These are phyloP conservation scores for Neurospora sublineolata DNA, from an alignment of 495 filamentous ascomycete species.

Conservation along the genomic window DNA sequence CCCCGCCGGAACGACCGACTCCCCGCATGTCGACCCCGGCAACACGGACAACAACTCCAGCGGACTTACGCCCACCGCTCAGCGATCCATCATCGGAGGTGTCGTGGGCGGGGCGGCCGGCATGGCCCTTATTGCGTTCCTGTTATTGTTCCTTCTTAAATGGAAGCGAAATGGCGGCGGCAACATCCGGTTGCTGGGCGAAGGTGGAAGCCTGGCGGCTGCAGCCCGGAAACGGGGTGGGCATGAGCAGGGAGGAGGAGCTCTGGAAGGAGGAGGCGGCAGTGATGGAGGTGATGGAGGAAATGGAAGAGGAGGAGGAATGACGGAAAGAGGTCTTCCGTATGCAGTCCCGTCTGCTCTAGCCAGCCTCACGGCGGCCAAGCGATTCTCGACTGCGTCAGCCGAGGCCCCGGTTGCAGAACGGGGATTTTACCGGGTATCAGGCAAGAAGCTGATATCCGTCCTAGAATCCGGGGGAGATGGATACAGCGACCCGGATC, in stretches of 20 bases:
- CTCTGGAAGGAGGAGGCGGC: constrained; percentile 2
- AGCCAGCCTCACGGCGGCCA: constrained; percentile 34
- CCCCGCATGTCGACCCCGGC: background rate
- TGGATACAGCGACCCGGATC: constrained; percentile 53
- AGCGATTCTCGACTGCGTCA: constrained; percentile 36
- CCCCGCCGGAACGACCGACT: background rate
- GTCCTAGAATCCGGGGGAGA: constrained; percentile 59
- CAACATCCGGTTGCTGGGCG: constrained; percentile 18
- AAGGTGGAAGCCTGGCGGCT: constrained; percentile 10
- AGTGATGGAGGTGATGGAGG: constrained; percentile 15
- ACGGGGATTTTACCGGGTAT: constrained; percentile 45
- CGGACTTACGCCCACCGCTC: constrained; percentile 20
- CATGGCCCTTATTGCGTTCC: constrained; percentile 43
- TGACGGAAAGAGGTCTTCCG: constrained; percentile 41
- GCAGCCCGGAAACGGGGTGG: background rate
- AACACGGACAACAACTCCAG: constrained; percentile 1
- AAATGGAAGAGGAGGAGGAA: constrained; percentile 14
- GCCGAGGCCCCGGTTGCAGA: constrained; percentile 25
- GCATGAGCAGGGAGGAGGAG: background rate
- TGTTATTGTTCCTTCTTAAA: constrained; percentile 43
- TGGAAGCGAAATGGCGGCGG: constrained; percentile 36
- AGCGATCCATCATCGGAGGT: constrained; percentile 45
- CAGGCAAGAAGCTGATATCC: constrained; percentile 61
- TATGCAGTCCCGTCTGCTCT: constrained; percentile 46
- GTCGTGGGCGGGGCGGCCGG: constrained; percentile 57